These are phyloP conservation scores for Fusarium sp. DNA, from an alignment of 2,329 filamentous ascomycete genomes.

Conservation along the genomic window DNA sequence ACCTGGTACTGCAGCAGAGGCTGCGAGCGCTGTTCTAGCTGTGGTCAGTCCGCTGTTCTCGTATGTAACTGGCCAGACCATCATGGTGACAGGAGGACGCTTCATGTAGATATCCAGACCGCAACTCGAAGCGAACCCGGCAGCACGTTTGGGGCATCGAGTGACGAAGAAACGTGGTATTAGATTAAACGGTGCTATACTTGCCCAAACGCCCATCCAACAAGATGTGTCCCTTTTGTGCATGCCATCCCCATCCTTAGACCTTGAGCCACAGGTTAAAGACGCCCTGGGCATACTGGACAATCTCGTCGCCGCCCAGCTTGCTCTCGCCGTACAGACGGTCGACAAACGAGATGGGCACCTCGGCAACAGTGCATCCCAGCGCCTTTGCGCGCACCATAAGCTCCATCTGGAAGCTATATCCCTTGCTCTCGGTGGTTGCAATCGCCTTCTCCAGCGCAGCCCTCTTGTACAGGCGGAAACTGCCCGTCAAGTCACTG, in stretches of 20 bases:
- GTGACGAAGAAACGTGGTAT: constrained; percentile 44
- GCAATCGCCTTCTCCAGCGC: constrained; percentile 90
- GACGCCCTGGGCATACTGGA: constrained; percentile 92
- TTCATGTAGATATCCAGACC: constrained; percentile 57
- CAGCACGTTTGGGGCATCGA: neutral
- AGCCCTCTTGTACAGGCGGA: constrained; percentile 90
- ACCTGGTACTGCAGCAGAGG: constrained; percentile 81
- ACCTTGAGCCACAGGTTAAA: constrained; percentile 81
- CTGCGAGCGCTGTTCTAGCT: constrained; percentile 78
- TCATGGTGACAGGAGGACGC: constrained; percentile 82
- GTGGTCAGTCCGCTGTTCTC: constrained; percentile 83
- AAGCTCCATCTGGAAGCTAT: constrained; percentile 99
- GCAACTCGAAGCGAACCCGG: neutral
- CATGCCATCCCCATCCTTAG: constrained; percentile 49
- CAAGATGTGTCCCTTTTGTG: constrained; percentile 40
- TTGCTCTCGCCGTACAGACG: constrained; percentile 95
- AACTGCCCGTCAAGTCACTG: constrained; percentile 93
- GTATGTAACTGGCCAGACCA: constrained; percentile 87
- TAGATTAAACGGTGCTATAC: constrained; percentile 46
- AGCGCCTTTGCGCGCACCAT: constrained; percentile 97
- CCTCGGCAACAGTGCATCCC: constrained; percentile 93
- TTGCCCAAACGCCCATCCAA: constrained; percentile 46
- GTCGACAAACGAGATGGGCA: constrained; percentile 96
- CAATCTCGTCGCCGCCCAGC: constrained; percentile 93
- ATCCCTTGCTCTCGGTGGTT: constrained; percentile 94